phyloP scores from a whole-genome alignment of 257 asterid species.

The Ehretia macrophylla region DNA sequence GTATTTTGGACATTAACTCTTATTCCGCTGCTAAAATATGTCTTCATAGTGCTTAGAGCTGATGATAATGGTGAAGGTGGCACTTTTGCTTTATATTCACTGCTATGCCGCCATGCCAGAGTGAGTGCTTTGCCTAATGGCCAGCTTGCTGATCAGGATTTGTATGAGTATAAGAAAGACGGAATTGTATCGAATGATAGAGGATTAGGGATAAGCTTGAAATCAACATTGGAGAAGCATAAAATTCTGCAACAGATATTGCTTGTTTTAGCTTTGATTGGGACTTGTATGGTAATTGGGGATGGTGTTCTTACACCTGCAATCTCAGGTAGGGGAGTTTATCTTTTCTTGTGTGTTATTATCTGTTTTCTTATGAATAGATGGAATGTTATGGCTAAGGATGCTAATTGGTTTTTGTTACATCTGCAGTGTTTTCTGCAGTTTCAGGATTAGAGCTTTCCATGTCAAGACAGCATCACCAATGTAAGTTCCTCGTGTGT shows the following conservation, averaged over 20 bases:
- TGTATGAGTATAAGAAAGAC: constrained; percentile 69
- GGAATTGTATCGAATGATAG: constrained; percentile 36
- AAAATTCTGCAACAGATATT: constrained; percentile 54
- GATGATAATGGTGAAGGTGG: constrained; percentile 99
- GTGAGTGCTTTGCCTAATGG: constrained; percentile 84
- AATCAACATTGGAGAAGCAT: constrained; percentile 72
- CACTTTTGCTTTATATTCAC: constrained; percentile 79
- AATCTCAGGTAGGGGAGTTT: constrained; percentile 56
- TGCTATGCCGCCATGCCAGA: constrained; percentile 82
- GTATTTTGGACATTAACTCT: constrained; percentile 91
- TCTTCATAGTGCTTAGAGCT: constrained; percentile 81
- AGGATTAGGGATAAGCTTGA: constrained; percentile 58
- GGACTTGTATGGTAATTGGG: constrained; percentile 97
- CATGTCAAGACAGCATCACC: constrained; percentile 73
- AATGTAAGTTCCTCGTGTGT: constrained; percentile 52
- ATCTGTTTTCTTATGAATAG: not conserved
- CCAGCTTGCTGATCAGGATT: constrained; percentile 89
- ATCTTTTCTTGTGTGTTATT: not conserved
- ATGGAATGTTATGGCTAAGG: not conserved
- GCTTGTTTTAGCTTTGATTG: constrained; percentile 77
- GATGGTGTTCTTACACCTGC: constrained; percentile 98
- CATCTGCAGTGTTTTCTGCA: constrained; percentile 86
- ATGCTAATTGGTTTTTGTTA: constrained; percentile 12
- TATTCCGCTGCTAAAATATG: constrained; percentile 82
- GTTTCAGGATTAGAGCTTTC: constrained; percentile 95